Conservation (phyloP, 805 yeast species). For the Saccharomycopsis babjevae region DNA sequence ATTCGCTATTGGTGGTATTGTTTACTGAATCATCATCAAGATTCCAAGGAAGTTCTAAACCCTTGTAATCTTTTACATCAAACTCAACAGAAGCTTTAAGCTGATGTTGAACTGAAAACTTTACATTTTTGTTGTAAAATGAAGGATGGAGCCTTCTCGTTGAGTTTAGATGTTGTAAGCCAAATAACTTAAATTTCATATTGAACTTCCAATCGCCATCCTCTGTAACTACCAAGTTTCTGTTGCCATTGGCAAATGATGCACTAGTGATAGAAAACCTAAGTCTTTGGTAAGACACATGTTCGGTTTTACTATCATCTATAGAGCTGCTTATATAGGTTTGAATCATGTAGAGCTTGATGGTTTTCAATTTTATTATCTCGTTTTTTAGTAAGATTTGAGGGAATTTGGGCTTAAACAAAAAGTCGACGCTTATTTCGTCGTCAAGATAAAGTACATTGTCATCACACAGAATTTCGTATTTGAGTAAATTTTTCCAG, state of each 20-base stretch:
- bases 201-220: background rate
- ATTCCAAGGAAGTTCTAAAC: background rate
- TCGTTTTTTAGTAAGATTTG: background rate
- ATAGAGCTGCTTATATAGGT: background rate
- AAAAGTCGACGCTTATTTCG: background rate
- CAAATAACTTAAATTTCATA: background rate
- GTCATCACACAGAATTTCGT: background rate
- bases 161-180: background rate
- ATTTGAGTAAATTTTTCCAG: slow-evolving; percentile 1
- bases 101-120: background rate
- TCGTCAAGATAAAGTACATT: background rate
- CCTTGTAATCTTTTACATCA: background rate
- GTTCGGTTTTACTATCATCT: background rate
- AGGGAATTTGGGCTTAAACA: background rate
- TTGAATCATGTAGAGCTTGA: background rate
- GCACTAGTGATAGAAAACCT: background rate
- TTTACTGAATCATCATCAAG: background rate
- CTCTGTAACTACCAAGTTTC: background rate
- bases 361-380: background rate
- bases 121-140: background rate
- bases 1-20: background rate
- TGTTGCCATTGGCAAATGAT: background rate
- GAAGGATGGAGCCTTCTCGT: background rate
- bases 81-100: background rate
- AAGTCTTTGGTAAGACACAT: background rate